phyloP scores from a whole-genome alignment of 306 rosid species.

The Citrullus colocynthis region DNA sequence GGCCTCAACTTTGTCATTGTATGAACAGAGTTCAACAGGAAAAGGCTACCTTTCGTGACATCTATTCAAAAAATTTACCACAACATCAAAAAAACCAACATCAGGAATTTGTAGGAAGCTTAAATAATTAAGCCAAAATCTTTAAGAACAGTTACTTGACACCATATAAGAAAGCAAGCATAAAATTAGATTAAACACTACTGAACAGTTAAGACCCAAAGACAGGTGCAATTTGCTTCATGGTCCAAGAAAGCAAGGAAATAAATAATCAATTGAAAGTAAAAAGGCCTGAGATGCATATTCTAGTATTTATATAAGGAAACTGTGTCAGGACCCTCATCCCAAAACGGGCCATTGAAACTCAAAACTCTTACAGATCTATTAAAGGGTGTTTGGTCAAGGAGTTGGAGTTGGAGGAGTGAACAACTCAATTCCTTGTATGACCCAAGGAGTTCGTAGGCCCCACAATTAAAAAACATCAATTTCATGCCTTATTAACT shows the following conservation, averaged over 20 bases:
- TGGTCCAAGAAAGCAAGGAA: background rate
- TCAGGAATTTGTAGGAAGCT: background rate
- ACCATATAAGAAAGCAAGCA: background rate
- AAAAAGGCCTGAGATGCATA: background rate
- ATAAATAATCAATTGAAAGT: background rate
- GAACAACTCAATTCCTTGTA: too few relatives aligned
- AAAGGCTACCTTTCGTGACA: conserved; percentile 61
- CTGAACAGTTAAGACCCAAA: background rate
- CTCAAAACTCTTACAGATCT: background rate
- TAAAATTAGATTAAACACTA: background rate
- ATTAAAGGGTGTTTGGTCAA: background rate
- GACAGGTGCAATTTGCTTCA: background rate
- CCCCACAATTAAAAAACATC: too few relatives aligned
- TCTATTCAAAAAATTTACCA: conserved; percentile 20
- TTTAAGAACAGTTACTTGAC: background rate
- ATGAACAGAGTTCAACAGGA: conserved; percentile 41
- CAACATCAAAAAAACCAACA: background rate
- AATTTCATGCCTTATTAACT: too few relatives aligned
- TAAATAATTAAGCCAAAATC: background rate
- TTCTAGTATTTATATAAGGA: background rate
- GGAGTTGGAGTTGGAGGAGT: too few relatives aligned
- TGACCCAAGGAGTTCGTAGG: too few relatives aligned
- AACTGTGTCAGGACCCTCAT: background rate
- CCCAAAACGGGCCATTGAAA: background rate
- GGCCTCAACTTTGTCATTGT: conserved; percentile 97